A percentile compares a stretch with the other conserved stretches of the same genome.
Conservation (phyloP, 208 protist genomes). For the Strigomonas galati region DNA sequence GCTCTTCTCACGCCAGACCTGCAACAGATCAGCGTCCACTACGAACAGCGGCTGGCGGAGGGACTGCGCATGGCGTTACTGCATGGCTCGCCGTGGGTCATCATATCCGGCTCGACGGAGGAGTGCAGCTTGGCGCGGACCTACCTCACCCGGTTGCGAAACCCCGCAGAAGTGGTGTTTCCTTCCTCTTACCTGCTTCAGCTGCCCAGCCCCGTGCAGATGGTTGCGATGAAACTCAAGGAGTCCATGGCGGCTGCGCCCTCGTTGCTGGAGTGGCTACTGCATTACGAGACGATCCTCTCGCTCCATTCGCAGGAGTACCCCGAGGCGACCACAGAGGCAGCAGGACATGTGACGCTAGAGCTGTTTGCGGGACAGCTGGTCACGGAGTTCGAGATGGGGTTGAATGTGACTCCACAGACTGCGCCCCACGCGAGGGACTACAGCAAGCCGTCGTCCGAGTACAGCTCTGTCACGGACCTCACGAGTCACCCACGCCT, state of each 20-base stretch:
- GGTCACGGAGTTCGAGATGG: not conserved
- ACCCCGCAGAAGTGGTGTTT: constrained; percentile 20
- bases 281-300: not conserved
- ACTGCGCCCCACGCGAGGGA: not conserved
- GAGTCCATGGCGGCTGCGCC: constrained; percentile 17
- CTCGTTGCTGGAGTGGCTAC: constrained; percentile 17
- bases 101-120: constrained; percentile 27
- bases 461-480: too few species aligned
- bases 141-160: constrained; percentile 17
- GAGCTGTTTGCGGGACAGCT: not conserved
- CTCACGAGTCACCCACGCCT: not conserved
- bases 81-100: constrained; percentile 57
- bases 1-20: constrained; percentile 20
- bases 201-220: constrained; percentile 11
- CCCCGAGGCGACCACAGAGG: too few species aligned
- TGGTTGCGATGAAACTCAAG: constrained; percentile 7
- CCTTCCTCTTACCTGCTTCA: not conserved
- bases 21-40: constrained; percentile 9
- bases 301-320: not conserved
- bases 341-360: not conserved
- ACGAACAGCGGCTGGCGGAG: constrained; percentile 40
- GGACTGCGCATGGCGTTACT: constrained; percentile 53
- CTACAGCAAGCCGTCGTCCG: not conserved
- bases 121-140: constrained; percentile 27
- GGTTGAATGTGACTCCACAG: not conserved